Evolutionary conservation across 2,329 filamentous ascomycete species (phyloP).

Genomic region (Ascochyta fabae): DNA sequence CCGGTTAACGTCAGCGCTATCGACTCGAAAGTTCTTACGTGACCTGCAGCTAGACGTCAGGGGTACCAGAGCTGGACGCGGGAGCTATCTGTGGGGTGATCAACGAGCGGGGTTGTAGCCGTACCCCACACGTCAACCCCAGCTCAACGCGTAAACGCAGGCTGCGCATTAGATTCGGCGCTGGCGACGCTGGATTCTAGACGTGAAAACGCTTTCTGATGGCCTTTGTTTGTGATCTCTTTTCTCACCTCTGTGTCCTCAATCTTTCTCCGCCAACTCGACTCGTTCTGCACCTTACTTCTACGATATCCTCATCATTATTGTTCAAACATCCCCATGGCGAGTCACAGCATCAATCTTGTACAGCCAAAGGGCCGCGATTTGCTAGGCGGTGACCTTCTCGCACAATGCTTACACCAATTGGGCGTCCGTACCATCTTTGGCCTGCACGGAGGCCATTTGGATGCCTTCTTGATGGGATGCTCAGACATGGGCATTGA

Average conservation of each 20-base stretch:
- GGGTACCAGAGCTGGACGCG: neutral
- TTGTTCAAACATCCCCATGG: constrained; percentile 3
- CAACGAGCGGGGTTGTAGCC: constrained; percentile 1
- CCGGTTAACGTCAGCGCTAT: neutral
- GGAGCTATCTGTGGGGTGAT: neutral
- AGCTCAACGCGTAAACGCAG: neutral
- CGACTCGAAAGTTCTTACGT: neutral
- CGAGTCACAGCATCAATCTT: constrained; percentile 25
- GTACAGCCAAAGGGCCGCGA: constrained; percentile 48
- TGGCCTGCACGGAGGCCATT: constrained; percentile 57
- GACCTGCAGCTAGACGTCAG: constrained; percentile 1
- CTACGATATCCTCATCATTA: too few species aligned
- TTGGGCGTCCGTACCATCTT: constrained; percentile 55
- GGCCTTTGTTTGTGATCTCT: neutral
- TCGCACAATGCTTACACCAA: constrained; percentile 53
- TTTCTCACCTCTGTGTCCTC: too few species aligned
- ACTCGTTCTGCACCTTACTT: too few species aligned
- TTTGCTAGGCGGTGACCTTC: constrained; percentile 54
- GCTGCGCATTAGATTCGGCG: neutral
- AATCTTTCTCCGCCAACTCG: too few species aligned
- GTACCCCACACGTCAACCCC: constrained; percentile 8
- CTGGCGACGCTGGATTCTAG: neutral
- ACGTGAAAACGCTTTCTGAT: neutral
- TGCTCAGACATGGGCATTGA: constrained; percentile 51
- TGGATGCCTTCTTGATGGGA: constrained; percentile 57